A percentile compares a stretch with the other conserved stretches of the same genome.
phyloP scores from a whole-genome alignment of 2,329 filamentous ascomycete genomes.

The Nemania bipapillata region DNA sequence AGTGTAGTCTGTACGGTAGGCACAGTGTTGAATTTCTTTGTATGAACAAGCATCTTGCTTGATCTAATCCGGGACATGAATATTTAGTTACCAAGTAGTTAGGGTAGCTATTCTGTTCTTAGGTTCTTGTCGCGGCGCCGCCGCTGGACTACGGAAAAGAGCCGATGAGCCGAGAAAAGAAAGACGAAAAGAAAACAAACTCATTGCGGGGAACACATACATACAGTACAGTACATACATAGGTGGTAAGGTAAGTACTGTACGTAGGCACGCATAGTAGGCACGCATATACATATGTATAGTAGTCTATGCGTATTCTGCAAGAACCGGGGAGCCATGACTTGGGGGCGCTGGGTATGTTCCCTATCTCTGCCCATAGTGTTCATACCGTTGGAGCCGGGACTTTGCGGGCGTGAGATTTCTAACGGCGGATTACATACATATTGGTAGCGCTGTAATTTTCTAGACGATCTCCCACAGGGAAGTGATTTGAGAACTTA shows the following conservation, averaged over 20 bases:
- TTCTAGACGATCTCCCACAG: background rate
- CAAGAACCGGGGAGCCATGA: background rate
- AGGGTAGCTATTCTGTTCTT: constrained; percentile 14
- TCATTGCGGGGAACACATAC: constrained; percentile 23
- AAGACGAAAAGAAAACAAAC: constrained; percentile 12
- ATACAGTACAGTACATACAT: no score
- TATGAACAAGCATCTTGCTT: constrained; percentile 22
- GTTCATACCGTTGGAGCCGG: background rate
- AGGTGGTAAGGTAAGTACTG: background rate
- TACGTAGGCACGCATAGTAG: no score
- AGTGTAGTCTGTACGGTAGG: background rate
- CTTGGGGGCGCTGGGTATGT: background rate
- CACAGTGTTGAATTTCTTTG: background rate
- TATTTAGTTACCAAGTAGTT: no score
- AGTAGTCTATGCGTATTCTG: background rate
- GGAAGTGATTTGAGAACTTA: background rate
- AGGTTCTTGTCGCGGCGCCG: constrained; percentile 11
- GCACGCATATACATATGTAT: no score
- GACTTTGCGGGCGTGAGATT: background rate
- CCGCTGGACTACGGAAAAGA: constrained; percentile 24
- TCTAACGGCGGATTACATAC: background rate
- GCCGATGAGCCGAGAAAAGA: constrained; percentile 26
- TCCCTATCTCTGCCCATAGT: background rate
- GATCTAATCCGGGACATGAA: constrained; percentile 8
- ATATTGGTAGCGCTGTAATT: background rate